Evolutionary conservation across 352 stramenopile species (phyloP).

Genomic region (Pythium sukuiense): DNA sequence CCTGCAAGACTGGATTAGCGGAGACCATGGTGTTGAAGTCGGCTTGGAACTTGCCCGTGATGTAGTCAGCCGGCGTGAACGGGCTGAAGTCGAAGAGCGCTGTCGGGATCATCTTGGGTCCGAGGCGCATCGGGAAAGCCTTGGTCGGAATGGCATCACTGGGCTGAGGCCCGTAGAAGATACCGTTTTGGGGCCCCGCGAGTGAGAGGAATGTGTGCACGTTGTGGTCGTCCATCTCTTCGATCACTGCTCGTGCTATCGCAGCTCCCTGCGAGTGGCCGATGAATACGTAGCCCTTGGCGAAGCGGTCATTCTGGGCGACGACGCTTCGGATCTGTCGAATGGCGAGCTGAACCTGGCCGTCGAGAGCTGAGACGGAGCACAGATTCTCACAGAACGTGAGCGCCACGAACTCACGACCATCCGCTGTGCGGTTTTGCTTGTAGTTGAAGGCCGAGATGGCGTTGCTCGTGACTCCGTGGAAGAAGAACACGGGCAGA

Average conservation of each 20-base stretch:
- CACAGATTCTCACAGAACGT: conserved; percentile 38
- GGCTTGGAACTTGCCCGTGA: conserved; percentile 33
- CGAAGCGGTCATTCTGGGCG: conserved; percentile 29
- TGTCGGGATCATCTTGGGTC: conserved; percentile 6
- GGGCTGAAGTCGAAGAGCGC: conserved; percentile 30
- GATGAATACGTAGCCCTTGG: conserved; percentile 51
- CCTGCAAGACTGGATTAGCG: conserved; percentile 29
- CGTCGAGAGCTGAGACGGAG: conserved; percentile 31
- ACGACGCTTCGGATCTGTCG: conserved; percentile 86
- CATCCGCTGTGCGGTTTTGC: conserved; percentile 34
- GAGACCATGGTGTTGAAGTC: conserved; percentile 32
- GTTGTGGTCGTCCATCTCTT: conserved; percentile 56
- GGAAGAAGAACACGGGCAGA: conserved; percentile 53
- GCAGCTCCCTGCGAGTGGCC: conserved; percentile 43
- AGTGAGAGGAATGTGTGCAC: conserved; percentile 44
- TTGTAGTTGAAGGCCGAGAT: conserved; percentile 34
- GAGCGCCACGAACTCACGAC: conserved; percentile 37
- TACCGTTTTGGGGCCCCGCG: conserved; percentile 45
- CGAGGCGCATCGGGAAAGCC: not conserved
- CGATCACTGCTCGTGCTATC: conserved; percentile 42
- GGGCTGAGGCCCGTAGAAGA: conserved; percentile 46
- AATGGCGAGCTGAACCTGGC: conserved; percentile 63
- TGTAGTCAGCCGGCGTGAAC: conserved; percentile 27
- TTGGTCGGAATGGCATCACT: conserved; percentile 19
- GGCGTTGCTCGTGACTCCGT: conserved; percentile 36